These are phyloP conservation scores for Schizopora paradoxa DNA, from an alignment of 1,284 basidiomycete genomes.

Conservation along the genomic window DNA sequence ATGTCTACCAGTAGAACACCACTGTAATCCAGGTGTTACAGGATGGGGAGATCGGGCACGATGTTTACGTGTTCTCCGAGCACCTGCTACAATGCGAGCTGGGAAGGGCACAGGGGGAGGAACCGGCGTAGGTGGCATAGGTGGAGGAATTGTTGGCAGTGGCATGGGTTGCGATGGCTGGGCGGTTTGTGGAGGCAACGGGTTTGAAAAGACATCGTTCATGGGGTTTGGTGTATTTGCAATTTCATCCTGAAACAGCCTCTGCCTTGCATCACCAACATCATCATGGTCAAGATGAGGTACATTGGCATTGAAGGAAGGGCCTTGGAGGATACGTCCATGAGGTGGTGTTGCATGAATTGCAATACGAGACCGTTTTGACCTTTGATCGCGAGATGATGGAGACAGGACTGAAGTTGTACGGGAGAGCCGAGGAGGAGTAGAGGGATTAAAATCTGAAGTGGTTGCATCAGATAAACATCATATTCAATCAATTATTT, in stretches of 20 bases:
- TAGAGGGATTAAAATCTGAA: neutral
- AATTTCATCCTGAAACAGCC: neutral
- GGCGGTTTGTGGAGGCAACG: too few relatives aligned
- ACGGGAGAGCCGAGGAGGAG: neutral
- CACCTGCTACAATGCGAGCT: neutral
- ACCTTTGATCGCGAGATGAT: neutral
- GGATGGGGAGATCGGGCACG: neutral
- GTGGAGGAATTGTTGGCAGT: neutral
- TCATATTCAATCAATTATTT: neutral
- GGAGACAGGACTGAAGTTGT: neutral
- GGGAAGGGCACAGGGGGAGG: too few relatives aligned
- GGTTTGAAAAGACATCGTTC: neutral
- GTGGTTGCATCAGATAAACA: neutral
- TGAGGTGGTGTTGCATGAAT: neutral
- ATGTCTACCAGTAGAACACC: neutral
- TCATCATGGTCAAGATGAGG: neutral
- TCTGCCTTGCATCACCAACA: neutral
- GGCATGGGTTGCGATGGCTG: neutral
- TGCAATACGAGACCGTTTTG: neutral
- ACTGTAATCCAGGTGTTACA: neutral
- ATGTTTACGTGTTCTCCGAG: neutral
- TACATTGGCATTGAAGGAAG: neutral
- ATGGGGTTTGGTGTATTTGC: neutral
- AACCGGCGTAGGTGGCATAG: too few relatives aligned
- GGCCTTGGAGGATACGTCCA: neutral